phyloP scores from a whole-genome alignment of 2,329 filamentous ascomycete genomes.

The Amauroascus verrucosus region DNA sequence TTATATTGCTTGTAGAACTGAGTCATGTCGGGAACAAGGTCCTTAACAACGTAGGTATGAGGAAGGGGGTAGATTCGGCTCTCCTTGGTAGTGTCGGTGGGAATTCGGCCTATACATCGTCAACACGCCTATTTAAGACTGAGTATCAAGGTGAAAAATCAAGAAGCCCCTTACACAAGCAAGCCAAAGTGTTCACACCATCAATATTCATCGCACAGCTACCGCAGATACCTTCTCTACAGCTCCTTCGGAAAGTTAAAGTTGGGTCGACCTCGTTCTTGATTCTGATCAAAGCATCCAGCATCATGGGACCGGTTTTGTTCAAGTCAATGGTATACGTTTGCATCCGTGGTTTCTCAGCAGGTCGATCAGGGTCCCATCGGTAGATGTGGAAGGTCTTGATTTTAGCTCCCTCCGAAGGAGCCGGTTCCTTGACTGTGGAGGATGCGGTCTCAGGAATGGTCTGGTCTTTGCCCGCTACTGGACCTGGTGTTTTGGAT shows the following conservation, averaged over 20 bases:
- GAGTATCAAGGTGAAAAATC: not conserved
- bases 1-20: constrained; percentile 99
- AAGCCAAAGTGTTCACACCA: constrained; percentile 93
- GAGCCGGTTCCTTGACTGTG: constrained; percentile 45
- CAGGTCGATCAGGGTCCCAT: constrained; percentile 91
- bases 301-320: constrained; percentile 97
- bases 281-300: constrained; percentile 92
- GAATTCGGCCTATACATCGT: constrained; percentile 66
- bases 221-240: constrained; percentile 95
- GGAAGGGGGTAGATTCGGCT: constrained; percentile 95
- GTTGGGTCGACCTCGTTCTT: constrained; percentile 99
- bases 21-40: constrained; percentile 93
- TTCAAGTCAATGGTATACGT: constrained; percentile 90
- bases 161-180: constrained; percentile 63
- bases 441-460: constrained; percentile 48
- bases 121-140: not conserved
- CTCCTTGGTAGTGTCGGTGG: constrained; percentile 66
- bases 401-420: constrained; percentile 50
- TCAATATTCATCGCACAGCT: constrained; percentile 99
- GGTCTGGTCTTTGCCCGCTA: constrained; percentile 22
- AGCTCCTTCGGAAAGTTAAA: constrained; percentile 88
- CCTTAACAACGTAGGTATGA: constrained; percentile 98
- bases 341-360: constrained; percentile 92
- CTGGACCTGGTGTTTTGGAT: constrained; percentile 17
- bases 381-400: constrained; percentile 99